Evolutionary conservation across 192 early-diverging fungal genomes (phyloP).

Genomic region (Coemansia sp.): DNA sequence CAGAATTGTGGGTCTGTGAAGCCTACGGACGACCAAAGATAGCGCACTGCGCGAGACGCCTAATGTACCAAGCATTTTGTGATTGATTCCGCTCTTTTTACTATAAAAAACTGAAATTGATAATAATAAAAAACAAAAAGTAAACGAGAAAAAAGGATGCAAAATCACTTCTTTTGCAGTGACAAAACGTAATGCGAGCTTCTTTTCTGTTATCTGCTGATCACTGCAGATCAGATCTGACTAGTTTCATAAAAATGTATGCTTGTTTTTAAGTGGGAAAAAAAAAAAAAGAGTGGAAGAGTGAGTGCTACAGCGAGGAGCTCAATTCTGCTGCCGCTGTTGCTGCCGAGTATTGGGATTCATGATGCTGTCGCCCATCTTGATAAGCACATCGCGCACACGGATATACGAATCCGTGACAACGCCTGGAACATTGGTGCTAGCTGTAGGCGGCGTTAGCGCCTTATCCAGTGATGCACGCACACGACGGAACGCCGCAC

Average conservation of each 20-base stretch:
- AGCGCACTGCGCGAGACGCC: neutral
- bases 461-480: constrained; percentile 20
- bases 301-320: constrained; percentile 14
- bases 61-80: neutral
- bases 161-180: neutral
- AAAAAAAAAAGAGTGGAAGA: neutral
- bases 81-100: neutral
- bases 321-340: constrained; percentile 36
- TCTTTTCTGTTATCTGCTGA: neutral
- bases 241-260: too few relatives aligned
- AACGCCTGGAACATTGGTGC: constrained; percentile 23
- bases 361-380: constrained; percentile 34
- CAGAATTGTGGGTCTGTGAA: neutral
- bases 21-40: neutral
- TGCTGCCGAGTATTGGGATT: constrained; percentile 28
- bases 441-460: constrained; percentile 31
- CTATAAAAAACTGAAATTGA: neutral
- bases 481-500: constrained; percentile 41
- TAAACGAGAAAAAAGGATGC: neutral
- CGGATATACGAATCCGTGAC: constrained; percentile 43
- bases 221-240: neutral
- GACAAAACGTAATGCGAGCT: too few relatives aligned
- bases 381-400: constrained; percentile 31
- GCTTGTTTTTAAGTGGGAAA: too few relatives aligned
- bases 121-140: neutral